Base-by-base conservation (phyloP, 208 protist genomes). In the Leishmania tarentolae region DNA sequence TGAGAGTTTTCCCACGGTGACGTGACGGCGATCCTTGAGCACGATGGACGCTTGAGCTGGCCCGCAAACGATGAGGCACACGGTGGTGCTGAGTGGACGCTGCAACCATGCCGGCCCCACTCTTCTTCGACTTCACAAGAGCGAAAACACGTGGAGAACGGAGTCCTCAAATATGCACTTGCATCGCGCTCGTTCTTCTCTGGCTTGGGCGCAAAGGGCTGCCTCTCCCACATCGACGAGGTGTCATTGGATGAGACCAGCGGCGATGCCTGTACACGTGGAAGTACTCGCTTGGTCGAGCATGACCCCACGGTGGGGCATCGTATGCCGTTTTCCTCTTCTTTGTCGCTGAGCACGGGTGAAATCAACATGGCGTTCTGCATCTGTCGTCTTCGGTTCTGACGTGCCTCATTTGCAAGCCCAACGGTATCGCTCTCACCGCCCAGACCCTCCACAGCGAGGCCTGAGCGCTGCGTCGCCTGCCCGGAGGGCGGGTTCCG, bases 31-130 rank as follows among this genome's bases (percentile, higher is more conserved):
- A 46, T 52, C 24, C 11, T 46, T 71, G 42, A 75, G 1, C 74
- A 83, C 19, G 53, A 76, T 21, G 63, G 5, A 7, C 28, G 13
- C 17, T 21, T 50, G 31, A 68, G 75, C 50, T 59, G 50, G 66
- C 74, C 70, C 31, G 56, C 74, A 7, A 79, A 9, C 19, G 80
- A 83, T 7, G 66, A 73, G 5, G 7, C 13, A 46, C 40, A n/a
- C 24, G 17, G 44, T 24, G 21, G 57, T 31, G 31, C 57, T 24
- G 31, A 8, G 17, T 8, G 28, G 21, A 7, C 71, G 9, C 28
- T n/a, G 8, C n/a, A 9, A 46, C 40, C 6, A 11, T 57, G 24
- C 13, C 3, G 69, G 2, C 37, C 24, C 9, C 24, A 17, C 9
- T 73, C 40, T n/a, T 73, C 19, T 9, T 31, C 21, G 46, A 50